Evolutionary conservation across 1,139 yeast genomes (phyloP), one percentile per base, ranked within the genome.

Genomic region (Torulaspora pretoriensis): DNA sequence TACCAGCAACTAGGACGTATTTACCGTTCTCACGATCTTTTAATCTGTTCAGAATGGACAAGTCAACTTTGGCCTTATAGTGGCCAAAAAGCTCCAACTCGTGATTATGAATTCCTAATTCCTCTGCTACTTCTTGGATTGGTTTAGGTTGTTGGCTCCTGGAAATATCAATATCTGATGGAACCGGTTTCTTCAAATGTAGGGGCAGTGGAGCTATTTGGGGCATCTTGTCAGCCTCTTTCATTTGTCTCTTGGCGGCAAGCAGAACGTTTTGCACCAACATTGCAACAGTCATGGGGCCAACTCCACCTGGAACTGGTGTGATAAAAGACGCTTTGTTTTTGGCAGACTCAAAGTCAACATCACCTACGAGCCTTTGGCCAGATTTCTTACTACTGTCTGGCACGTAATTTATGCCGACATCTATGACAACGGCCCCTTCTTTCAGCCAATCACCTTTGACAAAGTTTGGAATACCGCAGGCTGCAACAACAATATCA

Each of bases 231-330:
- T 73, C 72, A 55, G 72, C 70, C 46, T 71, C 54, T 14, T 53
- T 47, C 13, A 61, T 46, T 38, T 74, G 78, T 56, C 76, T 61
- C 49, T 79, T 69, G n/a, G 87, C 85, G 38, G 86, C 83, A 49
- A 73, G 71, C 47, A 78, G 70, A 4, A 84, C 85, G 57, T 84
- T 84, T 42, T 81, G 74, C 51, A 85, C 77, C 51, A 84, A 74
- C 89, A 83, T 83, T 35, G 89, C 90, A 33, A 84, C 92, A 25
- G 94, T 84, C 94, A 84, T 84, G 55, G 94, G 94, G 31, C 94
- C 94, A 54, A 84, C 94, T 55, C 94, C 94, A 64, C 94, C 92
- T 29, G 94, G 94, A 42, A 84, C 94, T 4, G 94, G 94, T 5
- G 94, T 83, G 43, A 84, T 71, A 56, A 72, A 78, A 2, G 82